phyloP scores from a whole-genome alignment of 768 basidiomycete genomes.

The Scleroderma citrinum region DNA sequence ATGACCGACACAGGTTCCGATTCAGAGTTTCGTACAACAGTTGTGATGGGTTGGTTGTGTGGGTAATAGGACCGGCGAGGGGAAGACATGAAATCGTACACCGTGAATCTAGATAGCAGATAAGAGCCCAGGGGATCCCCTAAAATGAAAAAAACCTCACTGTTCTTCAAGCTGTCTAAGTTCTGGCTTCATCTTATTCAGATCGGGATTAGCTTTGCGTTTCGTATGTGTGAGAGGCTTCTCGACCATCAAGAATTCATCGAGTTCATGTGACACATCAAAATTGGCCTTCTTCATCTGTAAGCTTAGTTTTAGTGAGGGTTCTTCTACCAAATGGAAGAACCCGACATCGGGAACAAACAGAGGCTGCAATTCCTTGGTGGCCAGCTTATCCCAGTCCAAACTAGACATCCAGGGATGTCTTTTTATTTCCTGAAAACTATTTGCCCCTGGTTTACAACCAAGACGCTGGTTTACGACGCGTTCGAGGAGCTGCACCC shows the following conservation, averaged over 20 bases:
- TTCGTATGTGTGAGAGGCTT: conserved; percentile 95
- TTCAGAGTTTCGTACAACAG: conserved; percentile 24
- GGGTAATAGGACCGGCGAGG: conserved; percentile 83
- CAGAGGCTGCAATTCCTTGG: conserved; percentile 67
- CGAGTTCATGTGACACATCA: conserved; percentile 94
- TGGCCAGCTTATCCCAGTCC: conserved; percentile 75
- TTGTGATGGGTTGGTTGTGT: conserved; percentile 60
- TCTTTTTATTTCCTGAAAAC: conserved; percentile 68
- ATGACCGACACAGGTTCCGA: conserved; percentile 24
- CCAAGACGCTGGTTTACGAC: conserved; percentile 76
- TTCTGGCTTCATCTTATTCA: conserved; percentile 88
- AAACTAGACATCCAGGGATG: conserved; percentile 84
- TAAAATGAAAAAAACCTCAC: conserved; percentile 36
- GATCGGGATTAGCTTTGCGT: conserved; percentile 80
- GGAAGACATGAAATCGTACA: conserved; percentile 77
- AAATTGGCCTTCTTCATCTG: conserved; percentile 98
- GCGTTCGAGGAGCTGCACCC: conserved; percentile 72
- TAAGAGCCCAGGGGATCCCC: conserved; percentile 5
- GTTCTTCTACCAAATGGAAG: not conserved
- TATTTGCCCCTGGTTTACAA: conserved; percentile 63
- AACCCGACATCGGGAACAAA: conserved; percentile 85
- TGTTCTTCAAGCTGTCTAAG: conserved; percentile 91
- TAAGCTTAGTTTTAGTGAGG: conserved; percentile 1
- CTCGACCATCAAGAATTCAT: conserved; percentile 95
- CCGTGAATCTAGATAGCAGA: conserved; percentile 61